These are phyloP conservation scores for Arthrocladium fulminans DNA, from an alignment of 2,329 filamentous ascomycete species.

Conservation along the genomic window DNA sequence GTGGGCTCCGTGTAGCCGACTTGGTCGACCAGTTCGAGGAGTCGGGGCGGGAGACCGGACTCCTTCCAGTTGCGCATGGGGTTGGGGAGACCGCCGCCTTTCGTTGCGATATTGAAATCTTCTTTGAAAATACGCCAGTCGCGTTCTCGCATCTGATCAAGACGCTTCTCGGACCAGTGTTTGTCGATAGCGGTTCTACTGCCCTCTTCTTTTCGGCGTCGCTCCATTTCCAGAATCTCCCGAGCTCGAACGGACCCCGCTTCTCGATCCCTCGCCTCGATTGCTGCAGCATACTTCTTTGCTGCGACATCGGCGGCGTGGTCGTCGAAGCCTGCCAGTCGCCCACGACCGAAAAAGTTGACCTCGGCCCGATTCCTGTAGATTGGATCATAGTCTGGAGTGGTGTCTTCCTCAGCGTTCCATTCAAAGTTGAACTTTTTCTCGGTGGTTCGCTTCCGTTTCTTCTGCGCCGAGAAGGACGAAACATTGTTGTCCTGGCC, in stretches of 20 bases:
- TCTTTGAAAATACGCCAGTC: slow-evolving; percentile 99
- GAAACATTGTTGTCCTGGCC: slow-evolving; percentile 79
- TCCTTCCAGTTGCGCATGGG: slow-evolving; percentile 94
- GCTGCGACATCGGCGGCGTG: slow-evolving; percentile 45
- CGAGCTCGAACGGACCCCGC: slow-evolving; percentile 67
- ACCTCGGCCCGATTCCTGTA: slow-evolving; percentile 61
- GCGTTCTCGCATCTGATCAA: slow-evolving; percentile 90
- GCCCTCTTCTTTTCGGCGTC: slow-evolving; percentile 63
- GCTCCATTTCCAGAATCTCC: slow-evolving; percentile 77
- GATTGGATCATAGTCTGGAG: slow-evolving; percentile 68
- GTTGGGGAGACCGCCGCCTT: slow-evolving; percentile 83
- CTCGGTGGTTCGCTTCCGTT: slow-evolving; percentile 81
- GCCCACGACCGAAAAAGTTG: slow-evolving; percentile 61
- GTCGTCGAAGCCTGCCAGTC: slow-evolving; percentile 57
- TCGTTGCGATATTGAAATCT: slow-evolving; percentile 93
- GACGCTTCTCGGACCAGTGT: slow-evolving; percentile 89
- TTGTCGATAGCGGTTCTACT: slow-evolving; percentile 69
- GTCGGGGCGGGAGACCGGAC: slow-evolving; percentile 63
- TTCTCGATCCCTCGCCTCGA: slow-evolving; percentile 66
- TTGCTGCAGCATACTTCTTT: slow-evolving; percentile 54
- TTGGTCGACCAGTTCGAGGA: slow-evolving; percentile 71
- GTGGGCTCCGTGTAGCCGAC: slow-evolving; percentile 90
- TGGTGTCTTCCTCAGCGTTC: slow-evolving; percentile 92
- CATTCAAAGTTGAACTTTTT: slow-evolving; percentile 99
- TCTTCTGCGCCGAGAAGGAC: slow-evolving; percentile 92